phyloP scores from a whole-genome alignment of 2,329 filamentous ascomycete genomes.

The Lasiodiplodia gonubiensis region DNA sequence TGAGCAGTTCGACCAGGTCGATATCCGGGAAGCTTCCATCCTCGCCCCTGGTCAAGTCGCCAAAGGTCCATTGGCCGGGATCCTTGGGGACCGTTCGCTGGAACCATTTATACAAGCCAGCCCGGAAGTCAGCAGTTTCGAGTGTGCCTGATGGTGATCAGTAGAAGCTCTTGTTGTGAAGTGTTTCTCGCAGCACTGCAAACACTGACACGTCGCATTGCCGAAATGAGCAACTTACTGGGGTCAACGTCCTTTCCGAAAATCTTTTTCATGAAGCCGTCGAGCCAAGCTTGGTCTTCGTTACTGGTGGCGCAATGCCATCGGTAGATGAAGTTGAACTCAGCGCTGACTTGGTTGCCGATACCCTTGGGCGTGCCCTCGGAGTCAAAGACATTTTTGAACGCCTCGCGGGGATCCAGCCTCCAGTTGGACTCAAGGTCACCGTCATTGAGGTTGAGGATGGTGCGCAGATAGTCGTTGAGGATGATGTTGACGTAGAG shows the following conservation, averaged over 20 bases:
- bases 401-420: slow-evolving; percentile 65
- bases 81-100: slow-evolving; percentile 64
- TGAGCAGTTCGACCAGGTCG: slow-evolving; percentile 54
- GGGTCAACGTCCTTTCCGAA: slow-evolving; percentile 12
- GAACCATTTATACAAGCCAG: slow-evolving; percentile 56
- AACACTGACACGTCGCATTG: no score
- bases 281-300: slow-evolving; percentile 77
- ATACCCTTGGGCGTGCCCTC: slow-evolving; percentile 67
- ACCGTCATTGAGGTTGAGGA: slow-evolving; percentile 61
- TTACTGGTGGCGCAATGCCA: slow-evolving; percentile 78
- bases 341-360: slow-evolving; percentile 78
- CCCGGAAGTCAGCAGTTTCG: slow-evolving; percentile 63
- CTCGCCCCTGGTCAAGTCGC: slow-evolving; percentile 45
- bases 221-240: not conserved
- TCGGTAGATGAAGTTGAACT: slow-evolving; percentile 83
- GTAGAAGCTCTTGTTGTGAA: not conserved
- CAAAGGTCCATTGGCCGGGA: slow-evolving; percentile 51
- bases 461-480: slow-evolving; percentile 54
- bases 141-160: slow-evolving; percentile 49
- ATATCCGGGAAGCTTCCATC: slow-evolving; percentile 53
- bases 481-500: slow-evolving; percentile 54
- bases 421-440: slow-evolving; percentile 72
- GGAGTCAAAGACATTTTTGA: slow-evolving; percentile 22
- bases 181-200: not conserved
- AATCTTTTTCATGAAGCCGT: slow-evolving; percentile 52